These are phyloP conservation scores for Camelina neglecta DNA, from an alignment of 345 rosid species.

Conservation along the genomic window DNA sequence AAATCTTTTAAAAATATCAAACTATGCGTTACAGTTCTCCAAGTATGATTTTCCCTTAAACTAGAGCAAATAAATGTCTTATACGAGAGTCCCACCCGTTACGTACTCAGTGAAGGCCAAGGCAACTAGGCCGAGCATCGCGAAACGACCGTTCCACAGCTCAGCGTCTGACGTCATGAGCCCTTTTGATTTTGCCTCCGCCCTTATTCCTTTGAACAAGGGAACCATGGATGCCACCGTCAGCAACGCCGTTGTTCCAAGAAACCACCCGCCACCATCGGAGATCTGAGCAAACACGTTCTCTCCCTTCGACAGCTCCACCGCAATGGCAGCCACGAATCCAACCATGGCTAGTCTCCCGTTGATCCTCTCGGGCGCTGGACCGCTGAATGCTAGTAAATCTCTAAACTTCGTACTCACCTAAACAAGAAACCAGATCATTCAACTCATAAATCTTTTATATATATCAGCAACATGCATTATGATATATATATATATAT, in stretches of 20 bases:
- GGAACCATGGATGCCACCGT: slow-evolving; percentile 73
- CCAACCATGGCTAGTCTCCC: slow-evolving; percentile 87
- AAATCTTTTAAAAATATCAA: background rate
- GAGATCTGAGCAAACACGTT: slow-evolving; percentile 66
- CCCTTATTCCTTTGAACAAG: slow-evolving; percentile 59
- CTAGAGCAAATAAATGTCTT: background rate
- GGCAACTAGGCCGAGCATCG: slow-evolving; percentile 81
- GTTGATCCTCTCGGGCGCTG: slow-evolving; percentile 90
- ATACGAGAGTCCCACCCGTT: slow-evolving; percentile 60
- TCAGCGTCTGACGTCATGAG: slow-evolving; percentile 83
- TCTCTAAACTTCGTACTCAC: slow-evolving; percentile 63
- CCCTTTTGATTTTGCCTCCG: slow-evolving; percentile 55
- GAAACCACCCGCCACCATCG: slow-evolving; percentile 65
- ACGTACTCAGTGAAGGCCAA: slow-evolving; percentile 76
- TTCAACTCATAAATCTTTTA: background rate
- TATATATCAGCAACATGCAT: background rate
- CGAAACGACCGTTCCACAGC: slow-evolving; percentile 80
- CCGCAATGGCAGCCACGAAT: slow-evolving; percentile 69
- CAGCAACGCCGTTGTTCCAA: slow-evolving; percentile 56
- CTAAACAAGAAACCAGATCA: slow-evolving; percentile 24
- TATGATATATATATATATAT: too few relatives aligned
- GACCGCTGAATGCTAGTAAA: slow-evolving; percentile 73
- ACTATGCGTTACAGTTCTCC: background rate
- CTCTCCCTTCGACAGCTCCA: slow-evolving; percentile 70
- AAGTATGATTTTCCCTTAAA: background rate